Percentiles rank a stretch among this genome's conserved stretches.
Evolutionary conservation across 345 rosid genomes (phyloP).

Genomic region (Eutrema heterophyllum): DNA sequence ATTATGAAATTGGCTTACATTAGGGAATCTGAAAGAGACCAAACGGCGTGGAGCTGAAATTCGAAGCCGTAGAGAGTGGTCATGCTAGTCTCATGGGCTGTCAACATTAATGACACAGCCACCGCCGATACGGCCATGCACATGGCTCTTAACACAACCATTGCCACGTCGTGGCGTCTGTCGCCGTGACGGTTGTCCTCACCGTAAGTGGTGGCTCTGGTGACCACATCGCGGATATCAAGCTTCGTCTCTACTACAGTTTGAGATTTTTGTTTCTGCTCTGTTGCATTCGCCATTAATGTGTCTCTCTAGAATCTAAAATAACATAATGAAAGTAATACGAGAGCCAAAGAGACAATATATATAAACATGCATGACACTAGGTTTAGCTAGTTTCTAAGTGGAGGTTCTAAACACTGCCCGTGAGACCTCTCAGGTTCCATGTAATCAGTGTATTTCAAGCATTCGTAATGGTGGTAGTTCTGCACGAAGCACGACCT

Average conservation of each 20-base stretch:
- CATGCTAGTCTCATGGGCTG: conserved; percentile 58
- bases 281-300: conserved; percentile 28
- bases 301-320: neutral
- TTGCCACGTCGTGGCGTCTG: no score
- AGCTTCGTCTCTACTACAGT: no score
- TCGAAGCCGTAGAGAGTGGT: conserved; percentile 58
- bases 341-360: neutral
- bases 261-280: no score
- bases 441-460: conserved; percentile 20
- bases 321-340: neutral
- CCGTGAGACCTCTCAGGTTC: conserved; percentile 30
- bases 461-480: neutral
- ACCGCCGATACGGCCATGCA: conserved; percentile 46
- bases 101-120: conserved; percentile 61
- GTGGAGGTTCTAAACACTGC: neutral
- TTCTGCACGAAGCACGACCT: conserved; percentile 19
- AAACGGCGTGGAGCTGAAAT: conserved; percentile 58
- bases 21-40: conserved; percentile 70
- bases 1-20: no score
- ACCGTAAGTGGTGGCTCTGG: no score
- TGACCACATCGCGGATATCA: no score
- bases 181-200: no score
- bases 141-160: no score
- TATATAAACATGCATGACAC: neutral
- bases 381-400: neutral